A percentile compares a stretch with the other conserved stretches of the same genome.
Evolutionary conservation across 2,329 filamentous ascomycete species (phyloP).

Genomic region (Ascochyta koolunga): DNA sequence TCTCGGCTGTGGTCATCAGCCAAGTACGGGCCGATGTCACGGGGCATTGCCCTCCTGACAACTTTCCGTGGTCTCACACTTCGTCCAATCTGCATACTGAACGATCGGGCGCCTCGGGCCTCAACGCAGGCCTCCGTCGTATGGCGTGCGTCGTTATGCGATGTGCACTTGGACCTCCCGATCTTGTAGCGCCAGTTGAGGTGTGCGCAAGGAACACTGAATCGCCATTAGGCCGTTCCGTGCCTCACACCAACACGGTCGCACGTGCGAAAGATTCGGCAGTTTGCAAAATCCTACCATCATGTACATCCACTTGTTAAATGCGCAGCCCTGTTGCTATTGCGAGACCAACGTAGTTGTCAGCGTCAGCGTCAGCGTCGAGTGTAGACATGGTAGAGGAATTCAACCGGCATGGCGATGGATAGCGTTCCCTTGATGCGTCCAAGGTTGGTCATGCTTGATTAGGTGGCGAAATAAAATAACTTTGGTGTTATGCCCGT

Average conservation of each 20-base stretch:
- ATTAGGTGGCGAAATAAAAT: not conserved
- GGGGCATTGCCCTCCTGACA: not conserved
- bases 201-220: not conserved
- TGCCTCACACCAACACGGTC: not conserved
- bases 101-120: slow-evolving; percentile 6
- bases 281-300: not conserved
- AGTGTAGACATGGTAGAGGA: no score
- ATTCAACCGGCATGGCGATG: not conserved
- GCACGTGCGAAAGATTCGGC: slow-evolving; percentile 6
- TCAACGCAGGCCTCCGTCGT: slow-evolving; percentile 4
- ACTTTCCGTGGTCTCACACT: not conserved
- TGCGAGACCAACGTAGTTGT: no score
- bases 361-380: not conserved
- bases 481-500: not conserved
- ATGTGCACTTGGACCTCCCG: not conserved
- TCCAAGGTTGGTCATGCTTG: not conserved
- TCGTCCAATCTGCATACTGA: not conserved
- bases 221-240: not conserved
- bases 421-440: not conserved
- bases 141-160: slow-evolving; percentile 4
- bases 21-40: slow-evolving; percentile 11
- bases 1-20: slow-evolving; percentile 3
- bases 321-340: not conserved
- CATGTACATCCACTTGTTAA: not conserved
- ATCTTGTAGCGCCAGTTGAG: slow-evolving; percentile 1